Evolutionary conservation across 169 alveolate species (phyloP).

Genomic region (Eimeria necatrix): DNA sequence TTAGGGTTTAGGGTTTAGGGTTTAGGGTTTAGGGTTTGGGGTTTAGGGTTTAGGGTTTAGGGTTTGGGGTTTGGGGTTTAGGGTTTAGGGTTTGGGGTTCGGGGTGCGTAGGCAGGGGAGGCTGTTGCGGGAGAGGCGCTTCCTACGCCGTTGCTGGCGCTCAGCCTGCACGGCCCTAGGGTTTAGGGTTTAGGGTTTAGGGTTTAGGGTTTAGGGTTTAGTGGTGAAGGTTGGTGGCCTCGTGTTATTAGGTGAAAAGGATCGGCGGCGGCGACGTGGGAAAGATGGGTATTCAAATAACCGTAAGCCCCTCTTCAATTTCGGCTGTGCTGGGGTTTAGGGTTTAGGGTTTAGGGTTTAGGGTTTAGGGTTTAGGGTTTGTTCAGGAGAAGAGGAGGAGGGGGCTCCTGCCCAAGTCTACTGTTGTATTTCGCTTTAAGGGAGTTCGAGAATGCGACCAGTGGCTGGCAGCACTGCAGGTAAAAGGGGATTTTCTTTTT

Average conservation of each 20-base stretch:
- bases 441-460: not conserved
- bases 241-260: too few species aligned
- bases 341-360: not conserved
- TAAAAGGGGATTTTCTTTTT: too few species aligned
- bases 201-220: too few species aligned
- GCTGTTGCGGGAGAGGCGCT: not conserved
- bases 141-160: too few species aligned
- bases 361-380: not conserved
- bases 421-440: not conserved
- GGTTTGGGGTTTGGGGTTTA: not conserved
- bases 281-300: too few species aligned
- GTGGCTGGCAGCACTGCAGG: not conserved
- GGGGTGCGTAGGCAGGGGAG: not conserved
- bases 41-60: conserved; percentile 2
- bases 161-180: too few species aligned
- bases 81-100: not conserved
- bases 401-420: not conserved
- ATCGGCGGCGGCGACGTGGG: too few species aligned
- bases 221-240: too few species aligned
- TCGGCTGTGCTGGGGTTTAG: too few species aligned
- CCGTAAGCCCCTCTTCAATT: too few species aligned
- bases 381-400: conserved; percentile 8
- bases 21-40: not conserved
- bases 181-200: too few species aligned
- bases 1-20: not conserved